Base-by-base conservation (phyloP, 1,284 basidiomycete species). In the Volvariella volvacea region DNA sequence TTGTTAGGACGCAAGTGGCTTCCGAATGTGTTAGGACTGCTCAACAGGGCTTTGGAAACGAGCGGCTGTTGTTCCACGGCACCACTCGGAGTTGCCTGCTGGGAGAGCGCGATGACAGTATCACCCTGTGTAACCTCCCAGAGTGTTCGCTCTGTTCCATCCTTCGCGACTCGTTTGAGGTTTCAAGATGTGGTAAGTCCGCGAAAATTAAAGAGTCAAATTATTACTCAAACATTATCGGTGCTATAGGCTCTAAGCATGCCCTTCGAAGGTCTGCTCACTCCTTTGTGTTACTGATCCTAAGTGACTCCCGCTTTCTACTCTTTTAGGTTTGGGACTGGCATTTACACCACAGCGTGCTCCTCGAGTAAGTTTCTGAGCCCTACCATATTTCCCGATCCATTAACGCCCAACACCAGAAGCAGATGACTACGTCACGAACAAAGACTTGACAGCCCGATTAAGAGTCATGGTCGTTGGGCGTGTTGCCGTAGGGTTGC, bases 51-150 rank as follows among this genome's bases (percentile, higher is more conserved):
- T 48, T 61, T 50, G 67, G 61, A 19, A 74, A 74, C 47, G 77
- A 81, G 55, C 69, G 70, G 44, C 58, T 80, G 8, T 65, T 80
- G 36, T 81, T 81, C 54, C 80, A 82, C 55, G 80, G 78, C 22
- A 82, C 78, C 14, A 73, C 67, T 39, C 68, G 78, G 39, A 63
- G 60, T 9, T 81, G 78, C 52, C 54, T 66, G 3, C 47, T 81
- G 15, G 79, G 67, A 19, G 78, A 81, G 46, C 68, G 68, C 15
- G 54, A 51, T 2, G 60, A 55, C 20, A 65, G 68, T 37, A 57
- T 69, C 20, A 56, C 67, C 21, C 61, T 74, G n/a, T 81, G 78
- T 49, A 49, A 52, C 37, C 58, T 70, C n/a, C 52, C 67, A 9
- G 61, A 66, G 44, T 81, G 78, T 42, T 66, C 60, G 45, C 54